phyloP scores from a whole-genome alignment of 495 filamentous ascomycete species.

The Pseudoneurospora amorphoporcata region DNA sequence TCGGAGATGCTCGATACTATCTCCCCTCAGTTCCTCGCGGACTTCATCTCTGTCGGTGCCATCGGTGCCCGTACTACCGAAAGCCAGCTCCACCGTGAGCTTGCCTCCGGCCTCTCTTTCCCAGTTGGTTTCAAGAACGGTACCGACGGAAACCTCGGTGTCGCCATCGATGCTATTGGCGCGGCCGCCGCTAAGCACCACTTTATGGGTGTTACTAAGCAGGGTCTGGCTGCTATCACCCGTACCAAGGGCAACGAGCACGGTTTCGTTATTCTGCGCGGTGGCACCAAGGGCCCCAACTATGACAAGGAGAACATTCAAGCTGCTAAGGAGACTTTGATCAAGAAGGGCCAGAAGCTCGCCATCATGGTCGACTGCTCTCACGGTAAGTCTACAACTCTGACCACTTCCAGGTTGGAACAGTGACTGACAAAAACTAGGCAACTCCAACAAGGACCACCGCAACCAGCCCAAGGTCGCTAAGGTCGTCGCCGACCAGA shows the following conservation, averaged over 20 bases:
- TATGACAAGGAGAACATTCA: conserved; percentile 78
- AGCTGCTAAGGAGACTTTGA: conserved; percentile 65
- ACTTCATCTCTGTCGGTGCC: conserved; percentile 88
- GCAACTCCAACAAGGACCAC: conserved; percentile 66
- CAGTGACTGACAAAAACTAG: conserved; percentile 26
- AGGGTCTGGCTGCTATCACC: conserved; percentile 91
- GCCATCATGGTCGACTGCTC: conserved; percentile 98
- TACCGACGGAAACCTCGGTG: conserved; percentile 84
- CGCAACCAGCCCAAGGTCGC: conserved; percentile 91
- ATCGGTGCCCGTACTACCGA: conserved; percentile 97
- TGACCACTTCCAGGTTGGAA: neutral
- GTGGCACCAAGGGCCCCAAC: conserved; percentile 89
- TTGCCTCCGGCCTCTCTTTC: conserved; percentile 95
- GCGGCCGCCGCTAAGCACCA: conserved; percentile 85
- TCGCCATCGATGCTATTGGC: conserved; percentile 96
- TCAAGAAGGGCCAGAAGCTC: conserved; percentile 76
- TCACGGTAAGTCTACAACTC: conserved; percentile 48
- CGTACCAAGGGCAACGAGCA: conserved; percentile 88
- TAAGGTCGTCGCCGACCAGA: conserved; percentile 67
- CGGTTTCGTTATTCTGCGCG: conserved; percentile 91
- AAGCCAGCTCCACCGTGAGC: conserved; percentile 87
- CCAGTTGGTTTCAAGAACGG: conserved; percentile 99
- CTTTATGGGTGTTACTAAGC: conserved; percentile 99
- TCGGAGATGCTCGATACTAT: conserved; percentile 98
- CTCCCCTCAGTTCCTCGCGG: conserved; percentile 87